Evolutionary conservation across 305 asterid genomes (phyloP).

Genomic region (Solanum aculeatissimum): DNA sequence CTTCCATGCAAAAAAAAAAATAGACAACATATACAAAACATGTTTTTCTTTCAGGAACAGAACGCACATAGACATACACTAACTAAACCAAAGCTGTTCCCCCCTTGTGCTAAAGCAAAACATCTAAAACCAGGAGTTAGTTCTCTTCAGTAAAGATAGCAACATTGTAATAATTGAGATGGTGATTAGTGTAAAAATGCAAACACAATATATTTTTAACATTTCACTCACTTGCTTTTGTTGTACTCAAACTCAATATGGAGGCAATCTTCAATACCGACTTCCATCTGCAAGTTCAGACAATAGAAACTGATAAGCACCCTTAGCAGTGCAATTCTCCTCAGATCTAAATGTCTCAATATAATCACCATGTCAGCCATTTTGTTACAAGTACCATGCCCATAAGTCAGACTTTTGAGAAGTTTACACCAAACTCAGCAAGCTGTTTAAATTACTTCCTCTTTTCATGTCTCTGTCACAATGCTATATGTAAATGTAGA

Average conservation of each 20-base stretch:
- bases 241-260: conserved; percentile 98
- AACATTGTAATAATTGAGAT: background rate
- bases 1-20: background rate
- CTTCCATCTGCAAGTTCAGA: conserved; percentile 77
- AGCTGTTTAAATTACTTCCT: background rate
- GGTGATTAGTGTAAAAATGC: background rate
- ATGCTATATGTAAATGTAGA: background rate
- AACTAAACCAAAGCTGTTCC: background rate
- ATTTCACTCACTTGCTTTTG: conserved; percentile 75
- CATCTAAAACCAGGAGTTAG: background rate
- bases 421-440: background rate
- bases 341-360: background rate
- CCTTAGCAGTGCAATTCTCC: background rate
- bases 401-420: background rate
- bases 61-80: background rate
- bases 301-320: background rate
- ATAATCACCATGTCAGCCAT: background rate
- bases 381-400: background rate
- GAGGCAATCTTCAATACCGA: conserved; percentile 98
- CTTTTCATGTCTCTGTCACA: background rate
- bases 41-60: background rate
- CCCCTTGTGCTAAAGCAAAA: background rate
- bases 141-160: background rate
- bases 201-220: background rate
- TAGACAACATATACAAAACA: background rate